Conservation (phyloP, 768 basidiomycete species). For the Xerocomellus dryophilus region DNA sequence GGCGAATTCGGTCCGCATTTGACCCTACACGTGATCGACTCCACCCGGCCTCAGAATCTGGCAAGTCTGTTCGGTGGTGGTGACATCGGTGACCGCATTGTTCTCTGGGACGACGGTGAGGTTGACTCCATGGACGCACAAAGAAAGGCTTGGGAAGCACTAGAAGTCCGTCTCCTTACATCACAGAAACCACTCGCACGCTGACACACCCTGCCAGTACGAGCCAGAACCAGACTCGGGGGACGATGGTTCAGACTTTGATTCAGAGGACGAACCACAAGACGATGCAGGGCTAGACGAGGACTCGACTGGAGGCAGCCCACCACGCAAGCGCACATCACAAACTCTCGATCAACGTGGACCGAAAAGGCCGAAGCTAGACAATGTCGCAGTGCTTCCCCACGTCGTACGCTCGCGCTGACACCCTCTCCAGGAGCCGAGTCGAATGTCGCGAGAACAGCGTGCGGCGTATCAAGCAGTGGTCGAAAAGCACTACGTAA, state of each 20-base stretch:
- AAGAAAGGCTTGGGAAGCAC: conserved; percentile 77
- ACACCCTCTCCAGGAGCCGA: conserved; percentile 38
- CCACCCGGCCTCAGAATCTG: conserved; percentile 85
- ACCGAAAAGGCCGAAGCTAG: conserved; percentile 59
- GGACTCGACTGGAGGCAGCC: conserved; percentile 37
- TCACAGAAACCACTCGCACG: not conserved
- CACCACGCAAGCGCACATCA: conserved; percentile 50
- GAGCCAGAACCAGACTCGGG: conserved; percentile 76
- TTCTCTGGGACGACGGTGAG: conserved; percentile 93
- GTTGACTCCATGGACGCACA: conserved; percentile 68
- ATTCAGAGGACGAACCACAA: conserved; percentile 45
- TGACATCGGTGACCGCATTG: conserved; percentile 64
- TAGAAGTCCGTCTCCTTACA: conserved; percentile 56
- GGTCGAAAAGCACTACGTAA: conserved; percentile 78
- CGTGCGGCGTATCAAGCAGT: conserved; percentile 58
- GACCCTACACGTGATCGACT: conserved; percentile 91
- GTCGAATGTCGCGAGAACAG: conserved; percentile 67
- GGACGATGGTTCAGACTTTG: conserved; percentile 45
- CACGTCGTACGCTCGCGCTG: not conserved
- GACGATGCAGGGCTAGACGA: conserved; percentile 40
- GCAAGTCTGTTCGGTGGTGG: conserved; percentile 77
- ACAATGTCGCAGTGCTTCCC: conserved; percentile 37
- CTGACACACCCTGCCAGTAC: conserved; percentile 47
- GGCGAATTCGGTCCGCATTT: conserved; percentile 63
- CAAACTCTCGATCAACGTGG: conserved; percentile 36